A percentile compares a stretch with the other conserved stretches of the same genome.
phyloP scores from a whole-genome alignment of 306 rosid genomes.

The Vigna reflexopilosa region DNA sequence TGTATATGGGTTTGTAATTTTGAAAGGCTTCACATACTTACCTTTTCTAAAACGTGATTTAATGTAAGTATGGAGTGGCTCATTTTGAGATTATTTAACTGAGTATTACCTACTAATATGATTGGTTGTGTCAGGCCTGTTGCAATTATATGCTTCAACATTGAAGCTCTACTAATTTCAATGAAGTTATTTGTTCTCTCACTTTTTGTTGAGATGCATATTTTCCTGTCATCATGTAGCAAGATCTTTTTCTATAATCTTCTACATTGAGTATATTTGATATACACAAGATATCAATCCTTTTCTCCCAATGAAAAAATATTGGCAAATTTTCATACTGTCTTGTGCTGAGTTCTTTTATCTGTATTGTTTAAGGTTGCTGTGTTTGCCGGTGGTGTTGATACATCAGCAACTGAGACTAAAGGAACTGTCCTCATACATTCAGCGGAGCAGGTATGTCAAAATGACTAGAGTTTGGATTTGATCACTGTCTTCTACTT shows the following conservation, averaged over 20 bases:
- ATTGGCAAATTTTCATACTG: slow-evolving; percentile 13
- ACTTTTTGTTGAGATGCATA: neutral
- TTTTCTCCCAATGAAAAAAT: neutral
- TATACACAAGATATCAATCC: neutral
- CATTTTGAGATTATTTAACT: slow-evolving; percentile 1
- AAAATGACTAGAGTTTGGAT: slow-evolving; percentile 10
- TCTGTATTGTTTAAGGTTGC: slow-evolving; percentile 69
- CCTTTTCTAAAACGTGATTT: neutral
- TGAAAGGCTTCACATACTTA: neutral
- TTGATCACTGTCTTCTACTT: slow-evolving; percentile 15
- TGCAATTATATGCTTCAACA: neutral
- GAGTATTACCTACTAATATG: neutral
- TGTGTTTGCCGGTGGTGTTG: slow-evolving; percentile 92
- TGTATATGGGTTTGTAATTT: slow-evolving; percentile 5
- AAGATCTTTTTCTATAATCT: slow-evolving; percentile 6
- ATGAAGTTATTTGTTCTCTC: neutral
- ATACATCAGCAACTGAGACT: slow-evolving; percentile 91
- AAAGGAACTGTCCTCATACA: slow-evolving; percentile 97
- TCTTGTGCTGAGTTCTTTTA: slow-evolving; percentile 29
- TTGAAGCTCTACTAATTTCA: neutral
- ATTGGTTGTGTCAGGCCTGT: neutral
- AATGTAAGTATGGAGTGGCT: neutral
- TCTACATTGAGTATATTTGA: neutral
- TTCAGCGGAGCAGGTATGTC: slow-evolving; percentile 78
- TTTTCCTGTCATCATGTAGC: slow-evolving; percentile 3